Conservation (phyloP, 2,329 filamentous ascomycete genomes). For the Talaromyces marneffei region DNA sequence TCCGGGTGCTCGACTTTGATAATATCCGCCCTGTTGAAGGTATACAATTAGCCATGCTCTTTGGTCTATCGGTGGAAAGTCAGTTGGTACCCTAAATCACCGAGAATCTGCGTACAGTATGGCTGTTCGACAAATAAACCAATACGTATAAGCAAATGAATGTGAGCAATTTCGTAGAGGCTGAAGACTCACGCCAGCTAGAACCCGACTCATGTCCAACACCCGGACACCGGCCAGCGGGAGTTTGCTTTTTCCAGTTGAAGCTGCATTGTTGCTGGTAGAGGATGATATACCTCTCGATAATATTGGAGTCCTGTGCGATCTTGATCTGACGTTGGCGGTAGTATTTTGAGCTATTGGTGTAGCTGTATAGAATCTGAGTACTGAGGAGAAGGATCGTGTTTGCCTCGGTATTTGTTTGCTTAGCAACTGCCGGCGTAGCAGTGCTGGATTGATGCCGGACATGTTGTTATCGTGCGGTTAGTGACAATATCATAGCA, state of each 20-base stretch:
- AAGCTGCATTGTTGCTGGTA: not conserved
- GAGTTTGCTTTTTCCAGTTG: not conserved
- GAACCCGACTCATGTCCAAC: conserved; percentile 6
- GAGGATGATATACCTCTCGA: not conserved
- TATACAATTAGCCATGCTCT: not conserved
- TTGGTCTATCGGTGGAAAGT: conserved; percentile 12
- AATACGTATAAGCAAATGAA: not conserved
- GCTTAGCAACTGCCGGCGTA: not conserved
- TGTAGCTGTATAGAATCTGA: not conserved
- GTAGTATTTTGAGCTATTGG: not conserved
- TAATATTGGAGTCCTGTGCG: no score
- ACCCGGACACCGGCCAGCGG: conserved; percentile 1
- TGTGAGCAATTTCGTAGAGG: not conserved
- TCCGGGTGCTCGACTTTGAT: conserved; percentile 96
- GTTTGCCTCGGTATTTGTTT: not conserved
- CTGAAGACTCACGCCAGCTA: conserved; percentile 5
- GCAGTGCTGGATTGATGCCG: not conserved
- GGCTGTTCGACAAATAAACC: not conserved
- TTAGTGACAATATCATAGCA: not conserved
- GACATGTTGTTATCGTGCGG: not conserved
- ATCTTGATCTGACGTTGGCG: not conserved
- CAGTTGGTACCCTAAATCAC: conserved; percentile 6
- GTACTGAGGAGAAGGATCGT: not conserved
- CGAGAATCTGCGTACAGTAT: conserved; percentile 13
- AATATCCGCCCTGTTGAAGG: conserved; percentile 69